Evolutionary conservation across 2,329 filamentous ascomycete genomes (phyloP).

Genomic region (Mycocentrospora acerina): DNA sequence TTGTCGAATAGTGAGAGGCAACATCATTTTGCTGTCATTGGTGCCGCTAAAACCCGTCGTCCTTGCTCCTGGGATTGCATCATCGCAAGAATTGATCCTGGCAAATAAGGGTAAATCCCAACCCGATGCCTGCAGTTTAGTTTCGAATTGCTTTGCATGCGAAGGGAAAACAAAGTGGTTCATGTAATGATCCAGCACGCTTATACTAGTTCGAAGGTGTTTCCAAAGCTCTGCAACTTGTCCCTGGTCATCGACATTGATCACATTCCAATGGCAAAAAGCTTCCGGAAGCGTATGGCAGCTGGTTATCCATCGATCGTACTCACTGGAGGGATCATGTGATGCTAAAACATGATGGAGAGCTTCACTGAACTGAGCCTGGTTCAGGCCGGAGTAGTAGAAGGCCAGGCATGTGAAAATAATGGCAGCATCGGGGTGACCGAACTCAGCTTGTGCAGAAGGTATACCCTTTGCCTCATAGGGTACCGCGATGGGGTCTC

Average conservation of each 20-base stretch:
- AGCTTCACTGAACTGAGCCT: slow-evolving; percentile 52
- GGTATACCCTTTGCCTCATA: slow-evolving; percentile 66
- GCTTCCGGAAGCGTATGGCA: slow-evolving; percentile 45
- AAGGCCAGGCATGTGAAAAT: slow-evolving; percentile 54
- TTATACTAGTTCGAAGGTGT: slow-evolving; percentile 53
- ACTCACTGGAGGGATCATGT: slow-evolving; percentile 59
- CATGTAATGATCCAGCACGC: slow-evolving; percentile 64
- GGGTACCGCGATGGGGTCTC: slow-evolving; percentile 64
- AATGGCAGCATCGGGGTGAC: slow-evolving; percentile 62
- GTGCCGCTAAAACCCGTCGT: slow-evolving; percentile 70
- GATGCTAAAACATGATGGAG: slow-evolving; percentile 56
- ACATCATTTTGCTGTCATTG: slow-evolving; percentile 62
- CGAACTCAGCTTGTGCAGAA: slow-evolving; percentile 64
- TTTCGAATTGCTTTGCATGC: slow-evolving; percentile 64
- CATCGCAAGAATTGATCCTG: slow-evolving; percentile 9
- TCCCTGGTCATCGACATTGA: slow-evolving; percentile 46
- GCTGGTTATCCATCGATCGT: slow-evolving; percentile 57
- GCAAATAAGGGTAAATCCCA: slow-evolving; percentile 63
- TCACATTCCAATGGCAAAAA: slow-evolving; percentile 48
- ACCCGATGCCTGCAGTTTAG: slow-evolving; percentile 65
- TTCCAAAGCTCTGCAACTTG: slow-evolving; percentile 48
- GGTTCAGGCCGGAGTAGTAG: slow-evolving; percentile 61
- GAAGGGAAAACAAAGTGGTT: slow-evolving; percentile 66
- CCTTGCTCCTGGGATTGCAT: slow-evolving; percentile 54
- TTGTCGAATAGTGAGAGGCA: slow-evolving; percentile 64